Conservation (phyloP, 2,329 filamentous ascomycete genomes). For the Pseudogymnoascus destructans region DNA sequence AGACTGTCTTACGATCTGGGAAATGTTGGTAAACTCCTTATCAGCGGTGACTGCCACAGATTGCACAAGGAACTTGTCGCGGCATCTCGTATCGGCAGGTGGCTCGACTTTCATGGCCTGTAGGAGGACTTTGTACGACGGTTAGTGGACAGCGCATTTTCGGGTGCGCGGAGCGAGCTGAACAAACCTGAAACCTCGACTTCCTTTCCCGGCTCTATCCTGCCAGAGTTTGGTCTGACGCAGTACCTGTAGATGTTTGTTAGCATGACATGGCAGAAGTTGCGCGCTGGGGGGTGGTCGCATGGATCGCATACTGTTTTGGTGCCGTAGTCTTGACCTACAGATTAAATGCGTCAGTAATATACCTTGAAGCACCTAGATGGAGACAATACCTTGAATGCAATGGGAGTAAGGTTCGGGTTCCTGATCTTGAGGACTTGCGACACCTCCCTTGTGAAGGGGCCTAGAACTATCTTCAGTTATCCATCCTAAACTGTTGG, state of each 20-base stretch:
- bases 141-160: constrained; percentile 19
- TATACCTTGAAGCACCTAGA: background rate
- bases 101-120: constrained; percentile 98
- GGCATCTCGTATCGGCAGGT: constrained; percentile 72
- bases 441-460: constrained; percentile 53
- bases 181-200: constrained; percentile 82
- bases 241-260: constrained; percentile 59
- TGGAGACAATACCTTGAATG: constrained; percentile 49
- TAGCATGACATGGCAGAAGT: constrained; percentile 17
- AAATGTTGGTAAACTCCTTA: constrained; percentile 70
- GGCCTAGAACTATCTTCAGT: constrained; percentile 36
- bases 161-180: background rate
- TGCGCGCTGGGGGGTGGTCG: constrained; percentile 13
- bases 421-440: constrained; percentile 54
- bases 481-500: constrained; percentile 10
- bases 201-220: constrained; percentile 78
- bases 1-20: constrained; percentile 54
- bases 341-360: constrained; percentile 21
- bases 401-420: constrained; percentile 47
- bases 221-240: constrained; percentile 90
- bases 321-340: constrained; percentile 98
- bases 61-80: constrained; percentile 96
- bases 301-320: constrained; percentile 64
- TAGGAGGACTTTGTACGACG: constrained; percentile 55
- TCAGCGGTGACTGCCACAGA: constrained; percentile 73